phyloP scores from a whole-genome alignment of 1,284 basidiomycete species.

The Mycosarcoma maydis region DNA sequence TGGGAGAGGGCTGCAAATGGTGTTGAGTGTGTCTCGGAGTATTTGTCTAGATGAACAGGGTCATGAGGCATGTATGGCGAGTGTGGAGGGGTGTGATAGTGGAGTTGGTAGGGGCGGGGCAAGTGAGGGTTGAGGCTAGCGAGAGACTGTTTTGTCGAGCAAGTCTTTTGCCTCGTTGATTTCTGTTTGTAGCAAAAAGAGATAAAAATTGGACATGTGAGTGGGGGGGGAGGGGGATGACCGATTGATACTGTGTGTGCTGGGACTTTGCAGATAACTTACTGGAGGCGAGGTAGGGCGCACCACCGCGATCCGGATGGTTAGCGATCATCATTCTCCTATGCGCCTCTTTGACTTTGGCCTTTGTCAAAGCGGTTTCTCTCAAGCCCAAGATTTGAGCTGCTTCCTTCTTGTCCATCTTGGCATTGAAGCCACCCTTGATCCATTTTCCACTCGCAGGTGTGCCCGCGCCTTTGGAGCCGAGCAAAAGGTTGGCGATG shows the following conservation, averaged over 20 bases:
- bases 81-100: no score
- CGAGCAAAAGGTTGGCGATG: constrained; percentile 52
- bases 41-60: no score
- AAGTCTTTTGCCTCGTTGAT: constrained; percentile 67
- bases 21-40: not conserved
- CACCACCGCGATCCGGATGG: constrained; percentile 94
- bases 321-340: constrained; percentile 72
- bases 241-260: no score
- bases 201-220: not conserved
- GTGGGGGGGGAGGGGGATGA: no score
- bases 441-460: constrained; percentile 81
- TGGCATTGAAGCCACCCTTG: constrained; percentile 91
- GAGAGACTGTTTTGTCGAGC: constrained; percentile 57
- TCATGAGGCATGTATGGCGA: no score
- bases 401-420: constrained; percentile 96
- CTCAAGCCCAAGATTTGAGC: constrained; percentile 85
- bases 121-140: no score
- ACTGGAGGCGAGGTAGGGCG: constrained; percentile 93
- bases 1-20: not conserved
- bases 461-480: constrained; percentile 57
- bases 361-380: constrained; percentile 63
- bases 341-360: constrained; percentile 66
- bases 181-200: constrained; percentile 29
- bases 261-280: constrained; percentile 31
- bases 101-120: no score